Conservation (phyloP, 2,329 filamentous ascomycete genomes). For the Xylaria sp. region DNA sequence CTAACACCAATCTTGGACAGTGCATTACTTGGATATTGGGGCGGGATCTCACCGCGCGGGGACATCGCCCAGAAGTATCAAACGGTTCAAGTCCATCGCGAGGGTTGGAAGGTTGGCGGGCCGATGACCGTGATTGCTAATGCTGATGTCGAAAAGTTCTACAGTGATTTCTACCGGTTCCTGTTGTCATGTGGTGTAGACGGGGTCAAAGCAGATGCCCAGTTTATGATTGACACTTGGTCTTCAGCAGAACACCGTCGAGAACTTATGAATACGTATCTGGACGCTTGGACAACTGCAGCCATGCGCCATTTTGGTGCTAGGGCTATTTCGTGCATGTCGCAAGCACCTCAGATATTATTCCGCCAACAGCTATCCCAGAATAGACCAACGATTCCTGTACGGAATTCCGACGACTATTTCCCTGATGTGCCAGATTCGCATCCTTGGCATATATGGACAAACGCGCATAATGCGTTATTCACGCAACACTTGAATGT, state of each 20-base stretch:
- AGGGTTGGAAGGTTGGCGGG: conserved; percentile 65
- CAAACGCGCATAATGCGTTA: conserved; percentile 89
- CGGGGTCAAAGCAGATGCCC: conserved; percentile 91
- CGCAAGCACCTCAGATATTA: conserved; percentile 84
- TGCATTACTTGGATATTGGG: conserved; percentile 89
- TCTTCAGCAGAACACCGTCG: conserved; percentile 75
- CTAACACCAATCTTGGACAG: conserved; percentile 16
- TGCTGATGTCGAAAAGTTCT: conserved; percentile 80
- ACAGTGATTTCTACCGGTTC: conserved; percentile 91
- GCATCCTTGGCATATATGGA: conserved; percentile 95
- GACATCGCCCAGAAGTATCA: conserved; percentile 82
- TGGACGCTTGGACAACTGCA: conserved; percentile 86
- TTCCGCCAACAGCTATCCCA: conserved; percentile 85
- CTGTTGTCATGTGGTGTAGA: conserved; percentile 79
- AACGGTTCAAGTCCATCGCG: conserved; percentile 69
- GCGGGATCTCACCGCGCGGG: conserved; percentile 80
- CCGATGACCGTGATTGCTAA: conserved; percentile 79
- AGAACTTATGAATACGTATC: conserved; percentile 77
- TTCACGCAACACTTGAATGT: conserved; percentile 87
- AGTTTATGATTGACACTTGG: conserved; percentile 87
- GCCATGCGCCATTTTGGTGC: conserved; percentile 81
- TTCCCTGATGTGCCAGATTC: conserved; percentile 84
- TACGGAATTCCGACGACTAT: conserved; percentile 92
- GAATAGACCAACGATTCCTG: conserved; percentile 77
- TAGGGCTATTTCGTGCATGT: conserved; percentile 93